Percentiles rank a stretch among this genome's conserved stretches.
Conservation (phyloP, 2,329 filamentous ascomycete genomes). For the Ascochyta fabae region DNA sequence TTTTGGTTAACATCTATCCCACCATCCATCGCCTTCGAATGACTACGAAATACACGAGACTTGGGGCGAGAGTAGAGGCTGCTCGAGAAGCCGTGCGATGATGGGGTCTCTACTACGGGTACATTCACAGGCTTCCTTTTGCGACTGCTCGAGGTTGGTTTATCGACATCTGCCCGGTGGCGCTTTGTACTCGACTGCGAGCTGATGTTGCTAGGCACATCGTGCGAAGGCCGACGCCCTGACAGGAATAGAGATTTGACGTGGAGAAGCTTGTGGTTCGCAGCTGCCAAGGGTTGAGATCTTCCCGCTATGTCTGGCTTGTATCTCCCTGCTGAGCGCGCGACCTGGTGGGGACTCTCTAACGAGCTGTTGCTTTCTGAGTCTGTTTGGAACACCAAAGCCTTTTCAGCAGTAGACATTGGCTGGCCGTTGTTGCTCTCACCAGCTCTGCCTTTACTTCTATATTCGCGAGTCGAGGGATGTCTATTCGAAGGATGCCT, state of each 20-base stretch:
- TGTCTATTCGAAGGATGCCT: conserved; percentile 5
- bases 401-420: background rate
- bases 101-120: background rate
- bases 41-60: background rate
- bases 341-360: background rate
- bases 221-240: background rate
- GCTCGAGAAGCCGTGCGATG: background rate
- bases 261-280: background rate
- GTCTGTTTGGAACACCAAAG: too few species aligned
- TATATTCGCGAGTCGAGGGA: background rate
- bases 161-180: background rate
- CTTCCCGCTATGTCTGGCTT: background rate
- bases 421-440: background rate
- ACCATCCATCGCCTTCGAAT: conserved; percentile 4
- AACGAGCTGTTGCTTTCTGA: background rate
- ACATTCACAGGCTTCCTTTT: background rate
- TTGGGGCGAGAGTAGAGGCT: conserved; percentile 1
- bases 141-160: background rate
- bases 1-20: background rate
- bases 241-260: background rate
- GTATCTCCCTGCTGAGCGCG: background rate
- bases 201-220: background rate
- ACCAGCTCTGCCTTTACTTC: background rate
- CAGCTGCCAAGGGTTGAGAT: conserved; percentile 1
- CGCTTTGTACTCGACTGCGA: background rate